Conservation (phyloP, 208 protist genomes). For the Acanthamoeba quina region DNA sequence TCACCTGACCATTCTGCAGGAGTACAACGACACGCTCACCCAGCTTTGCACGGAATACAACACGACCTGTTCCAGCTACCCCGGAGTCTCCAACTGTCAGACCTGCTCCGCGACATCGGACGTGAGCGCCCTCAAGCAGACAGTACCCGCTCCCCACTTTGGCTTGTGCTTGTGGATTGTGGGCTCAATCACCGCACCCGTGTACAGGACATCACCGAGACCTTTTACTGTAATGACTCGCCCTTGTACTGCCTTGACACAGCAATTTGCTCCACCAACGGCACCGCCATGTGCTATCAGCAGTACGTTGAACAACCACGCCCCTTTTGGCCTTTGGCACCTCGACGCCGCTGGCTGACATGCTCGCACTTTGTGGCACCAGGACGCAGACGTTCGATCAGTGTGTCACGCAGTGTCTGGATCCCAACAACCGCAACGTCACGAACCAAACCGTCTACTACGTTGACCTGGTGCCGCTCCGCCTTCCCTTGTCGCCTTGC, state of each 20-base stretch:
- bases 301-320: not conserved
- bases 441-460: conserved; percentile 26
- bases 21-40: not conserved
- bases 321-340: not conserved
- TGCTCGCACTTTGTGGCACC: not conserved
- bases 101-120: not conserved
- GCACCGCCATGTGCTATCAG: not conserved
- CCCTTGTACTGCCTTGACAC: not conserved
- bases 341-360: not conserved
- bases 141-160: not conserved
- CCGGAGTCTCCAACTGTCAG: not conserved
- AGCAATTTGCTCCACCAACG: not conserved
- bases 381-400: not conserved
- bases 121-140: not conserved
- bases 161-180: not conserved
- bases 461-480: not conserved
- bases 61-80: not conserved
- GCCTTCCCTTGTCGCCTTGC: too few species aligned
- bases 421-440: not conserved
- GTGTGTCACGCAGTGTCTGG: not conserved
- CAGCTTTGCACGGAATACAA: not conserved
- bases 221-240: not conserved
- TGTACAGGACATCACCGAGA: not conserved
- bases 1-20: not conserved
- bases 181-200: too few species aligned